These are phyloP conservation scores for Pyrus hybrid DNA, from an alignment of 331 rosid species.

Conservation along the genomic window DNA sequence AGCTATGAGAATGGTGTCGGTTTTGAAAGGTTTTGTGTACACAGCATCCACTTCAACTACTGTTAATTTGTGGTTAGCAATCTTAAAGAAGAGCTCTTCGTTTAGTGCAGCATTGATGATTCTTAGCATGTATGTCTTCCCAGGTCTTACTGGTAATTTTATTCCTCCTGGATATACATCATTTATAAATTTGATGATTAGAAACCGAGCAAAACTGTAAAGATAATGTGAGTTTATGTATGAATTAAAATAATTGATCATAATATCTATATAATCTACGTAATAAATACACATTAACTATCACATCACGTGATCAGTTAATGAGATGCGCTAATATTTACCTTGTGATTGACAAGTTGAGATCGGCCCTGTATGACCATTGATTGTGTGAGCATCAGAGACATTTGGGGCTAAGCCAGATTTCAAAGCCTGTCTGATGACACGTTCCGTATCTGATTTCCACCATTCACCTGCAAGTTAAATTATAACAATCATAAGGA, in stretches of 20 bases:
- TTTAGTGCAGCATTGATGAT: constrained; percentile 82
- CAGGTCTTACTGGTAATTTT: constrained; percentile 36
- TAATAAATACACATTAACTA: neutral
- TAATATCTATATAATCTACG: neutral
- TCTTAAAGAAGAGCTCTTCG: constrained; percentile 76
- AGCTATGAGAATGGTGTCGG: constrained; percentile 50
- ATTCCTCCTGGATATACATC: constrained; percentile 28
- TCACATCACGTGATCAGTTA: neutral
- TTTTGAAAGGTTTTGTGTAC: constrained; percentile 67
- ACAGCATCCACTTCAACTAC: constrained; percentile 80
- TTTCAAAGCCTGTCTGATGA: constrained; percentile 64
- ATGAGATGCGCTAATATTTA: neutral
- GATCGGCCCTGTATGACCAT: constrained; percentile 53
- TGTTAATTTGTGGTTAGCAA: constrained; percentile 66
- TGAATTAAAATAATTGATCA: too few species aligned
- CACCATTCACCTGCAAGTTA: constrained; percentile 78
- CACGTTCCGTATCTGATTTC: constrained; percentile 76
- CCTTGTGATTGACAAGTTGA: constrained; percentile 46
- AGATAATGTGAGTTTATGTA: neutral
- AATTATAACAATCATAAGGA: neutral
- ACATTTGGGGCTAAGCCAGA: constrained; percentile 81
- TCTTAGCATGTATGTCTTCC: constrained; percentile 61
- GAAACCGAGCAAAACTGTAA: neutral
- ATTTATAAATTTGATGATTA: neutral
- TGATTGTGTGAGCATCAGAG: constrained; percentile 74